Conservation (phyloP, 176 grass and related monocot species). For the Puccinellia tenuiflora region DNA sequence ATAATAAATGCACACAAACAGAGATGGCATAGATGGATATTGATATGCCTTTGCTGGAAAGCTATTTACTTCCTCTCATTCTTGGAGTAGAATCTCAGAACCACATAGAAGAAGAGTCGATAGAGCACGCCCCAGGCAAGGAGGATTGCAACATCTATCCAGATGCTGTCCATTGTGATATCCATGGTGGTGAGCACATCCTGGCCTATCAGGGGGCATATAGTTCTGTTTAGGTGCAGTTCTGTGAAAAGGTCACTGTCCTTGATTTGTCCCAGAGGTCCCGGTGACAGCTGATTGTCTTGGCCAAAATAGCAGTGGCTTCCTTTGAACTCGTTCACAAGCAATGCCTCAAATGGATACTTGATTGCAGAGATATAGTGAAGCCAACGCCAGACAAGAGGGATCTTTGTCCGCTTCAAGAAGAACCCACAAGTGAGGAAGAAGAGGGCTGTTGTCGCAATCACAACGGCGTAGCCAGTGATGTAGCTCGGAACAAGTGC, state of each 20-base stretch:
- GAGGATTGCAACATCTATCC: slow-evolving; percentile 58
- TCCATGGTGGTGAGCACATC: slow-evolving; percentile 61
- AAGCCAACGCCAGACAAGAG: slow-evolving; percentile 65
- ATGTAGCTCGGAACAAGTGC: slow-evolving; percentile 73
- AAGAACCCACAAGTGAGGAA: slow-evolving; percentile 77
- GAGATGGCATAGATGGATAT: background rate
- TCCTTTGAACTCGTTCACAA: slow-evolving; percentile 73
- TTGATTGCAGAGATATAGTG: slow-evolving; percentile 84
- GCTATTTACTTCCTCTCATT: slow-evolving; percentile 61
- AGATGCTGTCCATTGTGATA: slow-evolving; percentile 47
- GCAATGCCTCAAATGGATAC: slow-evolving; percentile 79
- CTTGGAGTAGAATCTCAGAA: slow-evolving; percentile 71
- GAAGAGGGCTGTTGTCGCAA: slow-evolving; percentile 65
- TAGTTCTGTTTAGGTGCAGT: background rate
- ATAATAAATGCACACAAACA: slow-evolving; percentile 5
- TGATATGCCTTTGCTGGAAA: background rate
- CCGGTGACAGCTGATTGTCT: slow-evolving; percentile 25
- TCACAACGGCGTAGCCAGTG: slow-evolving; percentile 65
- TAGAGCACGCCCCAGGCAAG: slow-evolving; percentile 91
- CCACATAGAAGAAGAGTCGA: slow-evolving; percentile 68
- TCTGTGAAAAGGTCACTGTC: slow-evolving; percentile 3
- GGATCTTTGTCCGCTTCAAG: slow-evolving; percentile 61
- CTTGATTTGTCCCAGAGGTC: slow-evolving; percentile 21
- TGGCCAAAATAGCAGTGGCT: slow-evolving; percentile 37
- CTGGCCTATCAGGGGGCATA: slow-evolving; percentile 52